Evolutionary conservation across 768 basidiomycete genomes (phyloP).

Genomic region (Tulasnella sp.): DNA sequence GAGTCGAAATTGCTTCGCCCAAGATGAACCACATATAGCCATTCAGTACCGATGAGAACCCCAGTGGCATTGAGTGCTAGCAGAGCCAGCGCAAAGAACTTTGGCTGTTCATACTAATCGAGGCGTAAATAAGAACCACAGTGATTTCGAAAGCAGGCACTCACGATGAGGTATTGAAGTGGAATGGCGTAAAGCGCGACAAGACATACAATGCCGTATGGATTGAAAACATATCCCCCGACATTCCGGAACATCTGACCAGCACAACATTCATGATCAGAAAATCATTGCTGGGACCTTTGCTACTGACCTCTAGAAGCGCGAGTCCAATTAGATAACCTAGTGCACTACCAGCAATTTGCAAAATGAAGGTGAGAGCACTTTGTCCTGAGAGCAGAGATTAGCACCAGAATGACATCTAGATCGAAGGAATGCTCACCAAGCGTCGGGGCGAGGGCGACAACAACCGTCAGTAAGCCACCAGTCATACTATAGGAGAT

Average conservation of each 20-base stretch:
- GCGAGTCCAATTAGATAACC: slow-evolving; percentile 20
- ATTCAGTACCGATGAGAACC: slow-evolving; percentile 19
- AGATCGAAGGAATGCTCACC: slow-evolving; percentile 8
- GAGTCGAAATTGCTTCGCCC: slow-evolving; percentile 20
- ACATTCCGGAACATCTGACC: slow-evolving; percentile 24
- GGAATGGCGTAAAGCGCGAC: slow-evolving; percentile 18
- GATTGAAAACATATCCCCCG: slow-evolving; percentile 24
- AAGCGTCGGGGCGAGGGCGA: slow-evolving; percentile 24
- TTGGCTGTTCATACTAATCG: slow-evolving; percentile 17
- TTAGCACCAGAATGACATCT: background rate
- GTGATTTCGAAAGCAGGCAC: background rate
- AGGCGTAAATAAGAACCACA: background rate
- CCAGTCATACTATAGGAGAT: slow-evolving; percentile 22
- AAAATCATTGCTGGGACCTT: background rate
- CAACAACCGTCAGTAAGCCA: slow-evolving; percentile 24
- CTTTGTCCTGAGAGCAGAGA: slow-evolving; percentile 21
- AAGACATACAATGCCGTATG: slow-evolving; percentile 20
- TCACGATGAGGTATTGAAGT: slow-evolving; percentile 18
- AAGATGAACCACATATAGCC: slow-evolving; percentile 21
- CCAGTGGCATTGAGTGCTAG: slow-evolving; percentile 20
- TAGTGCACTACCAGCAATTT: slow-evolving; percentile 22
- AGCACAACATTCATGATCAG: background rate
- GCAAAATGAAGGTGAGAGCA: slow-evolving; percentile 24
- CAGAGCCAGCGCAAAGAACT: slow-evolving; percentile 18
- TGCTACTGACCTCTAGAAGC: slow-evolving; percentile 16